These are phyloP conservation scores for Boletus fagicola DNA, from an alignment of 768 basidiomycete species.

Conservation along the genomic window DNA sequence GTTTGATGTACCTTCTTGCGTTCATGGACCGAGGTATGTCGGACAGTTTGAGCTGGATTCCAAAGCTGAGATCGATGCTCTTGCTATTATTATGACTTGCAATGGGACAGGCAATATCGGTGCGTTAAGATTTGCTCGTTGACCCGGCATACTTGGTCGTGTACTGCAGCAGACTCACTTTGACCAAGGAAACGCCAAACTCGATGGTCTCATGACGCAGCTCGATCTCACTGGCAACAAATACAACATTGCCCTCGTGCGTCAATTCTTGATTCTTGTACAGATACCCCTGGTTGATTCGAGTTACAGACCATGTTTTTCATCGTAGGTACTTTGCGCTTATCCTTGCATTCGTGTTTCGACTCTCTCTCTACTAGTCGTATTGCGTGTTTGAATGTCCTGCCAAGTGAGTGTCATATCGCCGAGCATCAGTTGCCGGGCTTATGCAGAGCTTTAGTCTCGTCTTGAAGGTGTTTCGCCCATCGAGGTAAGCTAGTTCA, in stretches of 20 bases:
- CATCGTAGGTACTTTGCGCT: slow-evolving; percentile 43
- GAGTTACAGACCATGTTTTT: slow-evolving; percentile 68
- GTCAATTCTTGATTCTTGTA: slow-evolving; percentile 1
- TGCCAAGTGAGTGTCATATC: slow-evolving; percentile 48
- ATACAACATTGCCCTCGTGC: slow-evolving; percentile 66
- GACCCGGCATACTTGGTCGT: neutral
- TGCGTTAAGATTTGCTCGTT: slow-evolving; percentile 19
- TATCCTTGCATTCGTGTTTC: neutral
- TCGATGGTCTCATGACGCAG: slow-evolving; percentile 59
- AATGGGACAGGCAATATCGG: slow-evolving; percentile 54
- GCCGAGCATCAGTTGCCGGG: rapidly evolving
- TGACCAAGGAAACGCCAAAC: slow-evolving; percentile 54
- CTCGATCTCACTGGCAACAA: slow-evolving; percentile 56
- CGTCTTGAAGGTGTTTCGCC: slow-evolving; percentile 60
- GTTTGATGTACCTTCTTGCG: slow-evolving; percentile 61
- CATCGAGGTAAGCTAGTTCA: slow-evolving; percentile 47
- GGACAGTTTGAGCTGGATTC: too few relatives aligned
- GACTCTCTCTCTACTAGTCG: slow-evolving; percentile 8
- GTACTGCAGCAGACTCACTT: neutral
- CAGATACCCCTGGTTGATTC: neutral
- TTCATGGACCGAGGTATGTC: too few relatives aligned
- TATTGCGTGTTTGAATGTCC: slow-evolving; percentile 58
- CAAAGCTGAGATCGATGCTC: too few relatives aligned
- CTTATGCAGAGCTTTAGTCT: slow-evolving; percentile 7
- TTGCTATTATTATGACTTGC: too few relatives aligned